Conservation (phyloP, 2,329 filamentous ascomycete species). For the Verticillium albo-atrum region DNA sequence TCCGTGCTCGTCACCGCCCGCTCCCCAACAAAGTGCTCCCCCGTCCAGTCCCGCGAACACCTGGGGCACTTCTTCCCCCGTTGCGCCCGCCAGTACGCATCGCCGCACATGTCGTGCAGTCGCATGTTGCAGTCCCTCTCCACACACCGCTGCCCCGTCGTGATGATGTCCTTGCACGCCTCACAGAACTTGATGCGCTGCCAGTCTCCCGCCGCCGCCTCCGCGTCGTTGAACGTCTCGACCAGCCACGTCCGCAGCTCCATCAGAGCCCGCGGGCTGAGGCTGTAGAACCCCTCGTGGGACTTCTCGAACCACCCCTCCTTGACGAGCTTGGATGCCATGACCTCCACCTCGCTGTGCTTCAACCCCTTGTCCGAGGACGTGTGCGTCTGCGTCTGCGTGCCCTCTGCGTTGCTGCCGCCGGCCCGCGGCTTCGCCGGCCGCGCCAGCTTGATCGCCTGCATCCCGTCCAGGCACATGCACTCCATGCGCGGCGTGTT, state of each 20-base stretch:
- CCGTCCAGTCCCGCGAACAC: slow-evolving; percentile 49
- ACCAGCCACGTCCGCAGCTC: slow-evolving; percentile 81
- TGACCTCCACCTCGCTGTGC: slow-evolving; percentile 69
- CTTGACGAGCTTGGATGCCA: slow-evolving; percentile 65
- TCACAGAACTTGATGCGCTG: slow-evolving; percentile 81
- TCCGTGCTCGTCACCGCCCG: slow-evolving; percentile 50
- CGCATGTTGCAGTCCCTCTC: slow-evolving; percentile 64
- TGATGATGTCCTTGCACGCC: slow-evolving; percentile 87
- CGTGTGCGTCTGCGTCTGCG: slow-evolving; percentile 25
- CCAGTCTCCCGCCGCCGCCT: slow-evolving; percentile 54
- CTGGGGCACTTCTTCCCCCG: slow-evolving; percentile 60
- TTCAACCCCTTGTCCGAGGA: slow-evolving; percentile 57
- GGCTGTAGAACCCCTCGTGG: slow-evolving; percentile 63
- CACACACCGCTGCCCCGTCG: slow-evolving; percentile 72
- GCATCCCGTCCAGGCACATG: slow-evolving; percentile 74
- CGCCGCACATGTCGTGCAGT: slow-evolving; percentile 72
- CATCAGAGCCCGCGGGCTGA: slow-evolving; percentile 75
- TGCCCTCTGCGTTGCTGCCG: slow-evolving; percentile 27
- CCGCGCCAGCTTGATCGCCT: slow-evolving; percentile 67
- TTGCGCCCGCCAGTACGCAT: slow-evolving; percentile 67
- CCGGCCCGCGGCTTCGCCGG: slow-evolving; percentile 31
- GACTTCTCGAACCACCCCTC: slow-evolving; percentile 86
- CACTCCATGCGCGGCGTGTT: slow-evolving; percentile 78
- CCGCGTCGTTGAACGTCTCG: slow-evolving; percentile 82
- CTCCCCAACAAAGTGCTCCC: slow-evolving; percentile 49